phyloP scores from a whole-genome alignment of 768 basidiomycete species.

The Cystobasidium onofrii region DNA sequence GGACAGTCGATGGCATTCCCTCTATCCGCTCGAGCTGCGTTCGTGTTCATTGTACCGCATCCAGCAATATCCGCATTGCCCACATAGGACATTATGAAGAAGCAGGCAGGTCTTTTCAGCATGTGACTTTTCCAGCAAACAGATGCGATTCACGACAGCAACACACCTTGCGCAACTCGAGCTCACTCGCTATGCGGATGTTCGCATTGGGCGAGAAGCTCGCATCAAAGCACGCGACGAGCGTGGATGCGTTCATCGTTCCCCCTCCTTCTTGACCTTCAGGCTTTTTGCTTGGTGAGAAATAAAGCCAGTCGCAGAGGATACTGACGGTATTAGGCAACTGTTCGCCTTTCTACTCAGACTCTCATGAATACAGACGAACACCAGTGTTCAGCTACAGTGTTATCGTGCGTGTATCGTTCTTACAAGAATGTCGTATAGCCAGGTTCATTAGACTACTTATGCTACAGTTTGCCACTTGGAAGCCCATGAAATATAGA shows the following conservation, averaged over 20 bases:
- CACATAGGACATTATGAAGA: too few species aligned
- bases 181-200: constrained; percentile 72
- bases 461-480: background rate
- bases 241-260: constrained; percentile 27
- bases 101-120: background rate
- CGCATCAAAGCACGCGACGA: constrained; percentile 31
- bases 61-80: too few species aligned
- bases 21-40: constrained; percentile 65
- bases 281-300: background rate
- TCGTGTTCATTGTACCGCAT: background rate
- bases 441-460: background rate
- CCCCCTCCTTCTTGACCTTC: background rate
- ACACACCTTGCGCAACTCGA: constrained; percentile 73
- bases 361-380: too few species aligned
- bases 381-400: too few species aligned
- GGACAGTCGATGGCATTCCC: constrained; percentile 70
- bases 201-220: constrained; percentile 57
- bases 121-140: background rate
- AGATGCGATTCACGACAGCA: background rate
- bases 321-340: background rate
- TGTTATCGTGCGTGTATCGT: background rate
- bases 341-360: too few species aligned
- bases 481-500: too few species aligned
- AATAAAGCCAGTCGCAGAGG: background rate
- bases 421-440: background rate